phyloP scores from a whole-genome alignment of 331 rosid species.

The Telfairia occidentalis region DNA sequence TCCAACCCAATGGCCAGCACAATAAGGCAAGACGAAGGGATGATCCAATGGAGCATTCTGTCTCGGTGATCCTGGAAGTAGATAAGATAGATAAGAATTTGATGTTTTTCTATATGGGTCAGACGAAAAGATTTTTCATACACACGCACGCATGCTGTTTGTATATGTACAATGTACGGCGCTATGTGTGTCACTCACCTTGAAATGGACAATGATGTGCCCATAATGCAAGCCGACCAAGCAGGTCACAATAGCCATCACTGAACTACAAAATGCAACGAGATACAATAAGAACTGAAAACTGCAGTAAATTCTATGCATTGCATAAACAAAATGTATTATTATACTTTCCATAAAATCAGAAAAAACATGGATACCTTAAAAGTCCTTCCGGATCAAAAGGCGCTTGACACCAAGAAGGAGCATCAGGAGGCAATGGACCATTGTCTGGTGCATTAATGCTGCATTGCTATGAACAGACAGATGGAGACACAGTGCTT shows the following conservation, averaged over 20 bases:
- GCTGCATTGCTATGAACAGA: slow-evolving; percentile 58
- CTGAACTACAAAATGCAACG: slow-evolving; percentile 37
- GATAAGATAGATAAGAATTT: neutral
- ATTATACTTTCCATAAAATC: neutral
- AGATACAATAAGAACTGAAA: neutral
- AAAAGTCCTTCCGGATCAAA: slow-evolving; percentile 96
- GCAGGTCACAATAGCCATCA: slow-evolving; percentile 92
- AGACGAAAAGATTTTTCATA: neutral
- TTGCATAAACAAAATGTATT: neutral
- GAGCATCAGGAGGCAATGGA: slow-evolving; percentile 81
- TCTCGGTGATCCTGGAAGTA: slow-evolving; percentile 63
- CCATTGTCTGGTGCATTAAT: slow-evolving; percentile 72
- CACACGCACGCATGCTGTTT: neutral
- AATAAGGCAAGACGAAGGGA: slow-evolving; percentile 54
- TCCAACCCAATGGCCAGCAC: slow-evolving; percentile 53
- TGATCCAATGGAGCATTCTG: slow-evolving; percentile 70
- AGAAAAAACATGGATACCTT: slow-evolving; percentile 33
- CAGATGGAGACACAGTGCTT: neutral
- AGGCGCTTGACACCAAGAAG: slow-evolving; percentile 99
- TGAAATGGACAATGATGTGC: slow-evolving; percentile 73
- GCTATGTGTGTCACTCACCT: slow-evolving; percentile 41
- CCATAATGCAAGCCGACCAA: slow-evolving; percentile 87
- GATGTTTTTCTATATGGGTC: neutral
- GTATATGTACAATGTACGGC: neutral
- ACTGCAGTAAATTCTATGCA: neutral